Base-by-base conservation (phyloP, 306 rosid species). In the Trichosanthes cucumerina region DNA sequence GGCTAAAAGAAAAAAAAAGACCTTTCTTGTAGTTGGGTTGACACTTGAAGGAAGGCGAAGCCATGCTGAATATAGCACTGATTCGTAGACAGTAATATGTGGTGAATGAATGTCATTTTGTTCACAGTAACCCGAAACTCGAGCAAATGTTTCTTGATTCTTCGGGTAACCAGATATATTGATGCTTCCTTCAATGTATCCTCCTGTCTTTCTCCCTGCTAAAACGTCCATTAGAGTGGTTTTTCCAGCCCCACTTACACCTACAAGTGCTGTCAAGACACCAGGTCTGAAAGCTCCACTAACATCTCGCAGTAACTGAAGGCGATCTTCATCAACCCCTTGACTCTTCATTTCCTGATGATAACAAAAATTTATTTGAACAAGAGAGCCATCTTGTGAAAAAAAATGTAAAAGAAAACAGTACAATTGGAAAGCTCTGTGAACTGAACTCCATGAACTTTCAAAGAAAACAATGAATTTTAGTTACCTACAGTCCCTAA, bases 211-310 rank as follows among this genome's bases (percentile, higher is more conserved):
- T 46, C 89, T 81, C 6, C 89, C 89, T 0, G 89, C 84, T 14
- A 83, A 82, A 43, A 86, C 87, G 58, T 86, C 89, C 89, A 86
- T 86, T 63, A 86, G 77, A 69, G 87, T 86, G 39, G 89, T 86
- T 63, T 86, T 86, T 41, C 89, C 89, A 49, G 89, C 89, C 33
- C 89, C 89, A 76, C 89, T 86, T 7, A 86, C 87, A 15, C 89
- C 87, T 54, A 83, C 86, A 18, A 83, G 64, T 53, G 89, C 89
- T 6, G 89, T 86, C 64, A 86, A 80, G 23, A 86, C 87, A 26
- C 89, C 89, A 33, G 87, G 89, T 65, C 85, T 70, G 74, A 83
- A 86, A 71, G 85, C 78, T 8, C 89, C 87, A 28, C 85, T 86
- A 16, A 81, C 87, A 26, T 81, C 83, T 41, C 19, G 80, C 19